Conservation (phyloP, 805 yeast species). For the Sungouiozyma ichnusensis region DNA sequence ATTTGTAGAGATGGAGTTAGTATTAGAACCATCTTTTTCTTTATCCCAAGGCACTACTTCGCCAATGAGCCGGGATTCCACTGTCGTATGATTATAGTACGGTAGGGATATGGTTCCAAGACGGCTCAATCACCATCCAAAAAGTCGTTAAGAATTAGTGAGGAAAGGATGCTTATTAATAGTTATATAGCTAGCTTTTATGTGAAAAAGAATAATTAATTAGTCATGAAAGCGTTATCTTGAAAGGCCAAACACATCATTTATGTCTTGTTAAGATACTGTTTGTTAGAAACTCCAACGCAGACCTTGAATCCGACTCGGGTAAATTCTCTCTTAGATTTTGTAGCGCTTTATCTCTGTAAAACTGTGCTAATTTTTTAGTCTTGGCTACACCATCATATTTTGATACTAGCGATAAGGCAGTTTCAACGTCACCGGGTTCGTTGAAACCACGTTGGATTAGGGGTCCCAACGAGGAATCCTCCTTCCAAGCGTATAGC, state of each 20-base stretch:
- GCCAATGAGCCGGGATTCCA: no score
- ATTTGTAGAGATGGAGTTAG: background rate
- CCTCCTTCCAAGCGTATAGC: conserved; percentile 83
- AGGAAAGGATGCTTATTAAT: background rate
- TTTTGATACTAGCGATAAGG: conserved; percentile 60
- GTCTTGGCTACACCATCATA: conserved; percentile 73
- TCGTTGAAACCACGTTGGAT: conserved; percentile 73
- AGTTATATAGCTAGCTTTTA: background rate
- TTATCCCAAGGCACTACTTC: background rate
- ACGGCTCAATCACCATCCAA: no score
- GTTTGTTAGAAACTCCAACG: conserved; percentile 74
- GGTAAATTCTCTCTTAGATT: conserved; percentile 64
- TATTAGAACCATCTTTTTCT: background rate
- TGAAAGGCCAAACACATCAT: conserved; percentile 22
- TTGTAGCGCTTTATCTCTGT: conserved; percentile 62
- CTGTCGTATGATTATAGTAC: no score
- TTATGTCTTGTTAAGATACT: conserved; percentile 74
- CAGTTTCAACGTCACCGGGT: conserved; percentile 78
- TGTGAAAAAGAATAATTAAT: background rate
- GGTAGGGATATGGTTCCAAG: no score
- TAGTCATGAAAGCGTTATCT: background rate
- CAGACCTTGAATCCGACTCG: conserved; percentile 80
- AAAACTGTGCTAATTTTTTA: conserved; percentile 61
- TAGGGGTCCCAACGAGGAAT: conserved; percentile 73
- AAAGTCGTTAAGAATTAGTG: background rate